Evolutionary conservation across 148 eudicot species (phyloP).

Genomic region (Cornus florida): DNA sequence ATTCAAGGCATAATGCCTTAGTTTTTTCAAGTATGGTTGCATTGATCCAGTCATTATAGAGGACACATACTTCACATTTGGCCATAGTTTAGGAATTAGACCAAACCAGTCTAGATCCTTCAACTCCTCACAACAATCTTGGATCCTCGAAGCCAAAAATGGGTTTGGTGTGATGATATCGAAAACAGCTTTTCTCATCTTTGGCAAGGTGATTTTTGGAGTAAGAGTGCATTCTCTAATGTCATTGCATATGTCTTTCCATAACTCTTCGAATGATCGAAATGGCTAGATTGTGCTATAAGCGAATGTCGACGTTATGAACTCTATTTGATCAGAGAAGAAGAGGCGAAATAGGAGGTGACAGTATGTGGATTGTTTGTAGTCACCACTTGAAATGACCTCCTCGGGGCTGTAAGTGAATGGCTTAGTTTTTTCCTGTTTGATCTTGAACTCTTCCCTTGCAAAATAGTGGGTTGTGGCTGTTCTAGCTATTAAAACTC

Average conservation of each 20-base stretch:
- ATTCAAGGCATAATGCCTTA: slow-evolving; percentile 58
- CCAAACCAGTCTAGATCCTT: slow-evolving; percentile 44
- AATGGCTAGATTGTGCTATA: slow-evolving; percentile 65
- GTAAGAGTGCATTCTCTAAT: slow-evolving; percentile 48
- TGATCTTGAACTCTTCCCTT: slow-evolving; percentile 62
- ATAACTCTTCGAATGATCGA: slow-evolving; percentile 45
- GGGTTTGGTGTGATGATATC: slow-evolving; percentile 38
- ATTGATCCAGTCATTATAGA: slow-evolving; percentile 88
- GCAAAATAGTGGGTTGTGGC: slow-evolving; percentile 74
- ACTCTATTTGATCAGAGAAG: slow-evolving; percentile 49
- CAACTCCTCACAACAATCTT: slow-evolving; percentile 34
- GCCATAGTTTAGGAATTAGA: slow-evolving; percentile 57
- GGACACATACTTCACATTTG: slow-evolving; percentile 64
- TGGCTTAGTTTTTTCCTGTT: slow-evolving; percentile 42
- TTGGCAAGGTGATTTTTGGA: slow-evolving; percentile 39
- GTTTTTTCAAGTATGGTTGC: slow-evolving; percentile 20
- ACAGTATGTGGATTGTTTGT: slow-evolving; percentile 55
- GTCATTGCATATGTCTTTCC: slow-evolving; percentile 56
- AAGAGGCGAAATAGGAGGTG: slow-evolving; percentile 71
- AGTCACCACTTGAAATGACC: slow-evolving; percentile 67
- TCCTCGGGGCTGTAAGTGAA: slow-evolving; percentile 64
- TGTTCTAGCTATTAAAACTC: slow-evolving; percentile 62
- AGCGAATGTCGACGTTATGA: slow-evolving; percentile 65
- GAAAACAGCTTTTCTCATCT: slow-evolving; percentile 39
- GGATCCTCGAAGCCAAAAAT: slow-evolving; percentile 31